Evolutionary conservation across 208 protist species (phyloP).

Genomic region (Acanthamoeba castellanii): DNA sequence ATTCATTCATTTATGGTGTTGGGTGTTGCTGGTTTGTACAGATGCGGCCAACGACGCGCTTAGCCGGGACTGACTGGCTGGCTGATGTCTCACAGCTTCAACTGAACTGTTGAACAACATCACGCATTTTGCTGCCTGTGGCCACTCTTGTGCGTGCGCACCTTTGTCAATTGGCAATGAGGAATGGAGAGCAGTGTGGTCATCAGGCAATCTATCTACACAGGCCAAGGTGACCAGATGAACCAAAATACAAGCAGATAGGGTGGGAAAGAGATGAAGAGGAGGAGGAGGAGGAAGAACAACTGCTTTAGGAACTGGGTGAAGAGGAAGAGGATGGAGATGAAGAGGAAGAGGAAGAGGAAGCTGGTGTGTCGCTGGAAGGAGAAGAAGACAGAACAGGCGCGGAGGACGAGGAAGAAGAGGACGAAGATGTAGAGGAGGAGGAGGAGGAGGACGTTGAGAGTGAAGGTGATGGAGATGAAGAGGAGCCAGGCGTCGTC

Average conservation of each 20-base stretch:
- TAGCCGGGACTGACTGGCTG: background rate
- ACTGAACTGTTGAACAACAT: no score
- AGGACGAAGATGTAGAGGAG: no score
- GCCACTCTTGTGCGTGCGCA: no score
- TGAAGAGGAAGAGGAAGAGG: background rate
- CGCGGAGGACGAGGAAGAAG: background rate
- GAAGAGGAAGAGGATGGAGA: background rate
- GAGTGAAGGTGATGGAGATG: background rate
- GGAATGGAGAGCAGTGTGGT: no score
- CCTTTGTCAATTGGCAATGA: no score
- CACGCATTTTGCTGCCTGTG: no score
- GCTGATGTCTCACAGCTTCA: no score
- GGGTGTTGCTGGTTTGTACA: background rate
- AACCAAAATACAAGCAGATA: no score
- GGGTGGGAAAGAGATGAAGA: no score
- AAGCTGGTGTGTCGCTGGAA: background rate
- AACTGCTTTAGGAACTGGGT: no score
- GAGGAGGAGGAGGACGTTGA: no score
- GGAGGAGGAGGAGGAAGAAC: background rate
- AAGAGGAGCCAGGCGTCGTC: slow-evolving; percentile 5
- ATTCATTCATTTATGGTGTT: background rate
- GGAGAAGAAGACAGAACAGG: no score
- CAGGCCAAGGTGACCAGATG: background rate
- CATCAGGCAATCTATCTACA: background rate
- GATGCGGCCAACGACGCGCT: background rate